Percentiles rank a stretch among this genome's conserved stretches.
phyloP scores from a whole-genome alignment of 306 rosid species.

The Vigna trinervia region DNA sequence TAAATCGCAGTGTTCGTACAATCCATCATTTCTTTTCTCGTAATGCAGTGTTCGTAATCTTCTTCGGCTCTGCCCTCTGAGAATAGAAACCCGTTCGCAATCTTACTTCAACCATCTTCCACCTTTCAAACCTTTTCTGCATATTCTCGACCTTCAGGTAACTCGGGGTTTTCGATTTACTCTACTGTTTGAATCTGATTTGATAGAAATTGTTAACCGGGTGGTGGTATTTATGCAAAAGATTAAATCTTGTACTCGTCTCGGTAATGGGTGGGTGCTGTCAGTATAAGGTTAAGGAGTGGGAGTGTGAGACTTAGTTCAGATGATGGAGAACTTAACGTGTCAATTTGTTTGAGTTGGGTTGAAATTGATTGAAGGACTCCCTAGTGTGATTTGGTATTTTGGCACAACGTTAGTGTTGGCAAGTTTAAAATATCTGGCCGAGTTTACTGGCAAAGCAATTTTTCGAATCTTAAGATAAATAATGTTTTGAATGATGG shows the following conservation, averaged over 20 bases:
- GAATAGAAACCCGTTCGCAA: not conserved
- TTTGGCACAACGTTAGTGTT: constrained; percentile 12
- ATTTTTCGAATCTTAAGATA: constrained; percentile 4
- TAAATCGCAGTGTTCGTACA: not conserved
- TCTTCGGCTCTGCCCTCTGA: not conserved
- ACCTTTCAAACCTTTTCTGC: constrained; percentile 1
- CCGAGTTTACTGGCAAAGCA: constrained; percentile 6
- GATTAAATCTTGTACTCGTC: constrained; percentile 22
- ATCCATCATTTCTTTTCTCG: not conserved
- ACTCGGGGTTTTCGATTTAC: constrained; percentile 7
- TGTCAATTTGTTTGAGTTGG: constrained; percentile 11
- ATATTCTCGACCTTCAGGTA: constrained; percentile 38
- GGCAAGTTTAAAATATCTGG: constrained; percentile 17
- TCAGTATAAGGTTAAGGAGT: not conserved
- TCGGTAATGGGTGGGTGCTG: constrained; percentile 1
- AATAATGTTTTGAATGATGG: not conserved
- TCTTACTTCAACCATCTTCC: not conserved
- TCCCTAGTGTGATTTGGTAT: not conserved
- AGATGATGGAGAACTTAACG: constrained; percentile 14
- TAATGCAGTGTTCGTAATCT: constrained; percentile 11
- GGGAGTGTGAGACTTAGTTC: constrained; percentile 23
- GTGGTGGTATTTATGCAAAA: constrained; percentile 17
- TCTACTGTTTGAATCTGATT: not conserved
- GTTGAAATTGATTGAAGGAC: not conserved
- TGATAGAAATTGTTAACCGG: constrained; percentile 25